Conservation (phyloP, 768 basidiomycete genomes). For the Kwoniella sp. region DNA sequence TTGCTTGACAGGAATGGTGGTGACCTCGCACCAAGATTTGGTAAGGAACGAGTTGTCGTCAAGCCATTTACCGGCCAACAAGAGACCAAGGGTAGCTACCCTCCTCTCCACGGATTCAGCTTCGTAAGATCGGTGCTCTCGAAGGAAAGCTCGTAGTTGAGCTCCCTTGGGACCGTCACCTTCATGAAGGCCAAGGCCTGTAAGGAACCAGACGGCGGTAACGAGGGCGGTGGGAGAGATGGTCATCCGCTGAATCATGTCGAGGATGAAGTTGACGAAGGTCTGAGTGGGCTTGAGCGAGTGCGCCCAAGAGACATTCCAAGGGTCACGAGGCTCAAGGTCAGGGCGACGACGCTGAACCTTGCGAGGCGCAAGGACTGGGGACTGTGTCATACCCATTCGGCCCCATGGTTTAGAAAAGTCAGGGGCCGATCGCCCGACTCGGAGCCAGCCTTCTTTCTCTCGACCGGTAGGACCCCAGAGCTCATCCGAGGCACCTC, state of each 20-base stretch:
- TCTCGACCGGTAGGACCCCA: conserved; percentile 38
- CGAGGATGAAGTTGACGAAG: conserved; percentile 33
- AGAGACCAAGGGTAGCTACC: conserved; percentile 43
- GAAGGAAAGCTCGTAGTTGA: conserved; percentile 24
- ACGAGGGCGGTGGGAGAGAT: conserved; percentile 31
- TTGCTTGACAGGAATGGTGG: conserved; percentile 32
- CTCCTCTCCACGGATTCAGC: conserved; percentile 34
- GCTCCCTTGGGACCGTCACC: conserved; percentile 41
- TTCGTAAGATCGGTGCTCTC: conserved; percentile 16
- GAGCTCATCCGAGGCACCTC: conserved; percentile 32
- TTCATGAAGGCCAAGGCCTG: conserved; percentile 44
- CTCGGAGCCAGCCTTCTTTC: conserved; percentile 32
- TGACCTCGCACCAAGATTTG: conserved; percentile 49
- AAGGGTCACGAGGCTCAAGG: conserved; percentile 34
- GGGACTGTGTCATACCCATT: conserved; percentile 31
- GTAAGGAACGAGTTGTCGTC: conserved; percentile 53
- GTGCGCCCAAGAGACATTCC: conserved; percentile 24
- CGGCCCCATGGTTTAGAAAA: conserved; percentile 35
- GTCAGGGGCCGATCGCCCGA: conserved; percentile 28
- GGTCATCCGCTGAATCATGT: conserved; percentile 39
- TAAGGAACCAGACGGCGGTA: conserved; percentile 41
- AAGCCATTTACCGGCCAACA: conserved; percentile 53
- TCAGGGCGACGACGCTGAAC: conserved; percentile 14
- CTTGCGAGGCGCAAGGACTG: conserved; percentile 11
- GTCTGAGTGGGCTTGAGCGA: conserved; percentile 4